These are phyloP conservation scores for Yamadazyma membranifaciens DNA, from an alignment of 1,139 yeast species.

Conservation along the genomic window DNA sequence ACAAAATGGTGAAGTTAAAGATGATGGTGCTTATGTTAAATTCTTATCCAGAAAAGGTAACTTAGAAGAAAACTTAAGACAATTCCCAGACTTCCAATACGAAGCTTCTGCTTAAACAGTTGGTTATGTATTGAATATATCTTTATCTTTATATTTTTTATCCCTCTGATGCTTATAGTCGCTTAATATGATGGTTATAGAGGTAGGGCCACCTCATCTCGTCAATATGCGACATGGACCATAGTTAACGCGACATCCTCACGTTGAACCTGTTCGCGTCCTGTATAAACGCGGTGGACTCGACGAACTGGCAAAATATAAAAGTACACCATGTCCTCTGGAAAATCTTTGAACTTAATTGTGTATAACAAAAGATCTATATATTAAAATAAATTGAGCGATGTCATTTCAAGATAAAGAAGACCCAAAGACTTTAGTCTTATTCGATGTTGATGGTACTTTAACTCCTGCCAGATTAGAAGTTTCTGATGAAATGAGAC, in stretches of 20 bases:
- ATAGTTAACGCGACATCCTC: constrained; percentile 1
- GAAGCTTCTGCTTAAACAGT: constrained; percentile 32
- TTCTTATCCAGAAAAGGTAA: constrained; percentile 97
- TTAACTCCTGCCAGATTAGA: constrained; percentile 93
- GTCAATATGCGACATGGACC: neutral
- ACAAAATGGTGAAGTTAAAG: constrained; percentile 97
- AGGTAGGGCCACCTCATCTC: too few species aligned
- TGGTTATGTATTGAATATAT: constrained; percentile 3
- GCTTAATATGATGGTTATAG: too few species aligned
- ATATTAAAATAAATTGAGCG: neutral
- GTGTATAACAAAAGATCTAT: neutral
- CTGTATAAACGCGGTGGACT: constrained; percentile 1
- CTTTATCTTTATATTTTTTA: neutral
- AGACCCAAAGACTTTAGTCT: constrained; percentile 63
- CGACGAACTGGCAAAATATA: constrained; percentile 4
- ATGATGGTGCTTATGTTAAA: constrained; percentile 99
- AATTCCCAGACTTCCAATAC: constrained; percentile 90
- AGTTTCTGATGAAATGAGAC: constrained; percentile 77
- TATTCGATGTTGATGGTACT: constrained; percentile 98
- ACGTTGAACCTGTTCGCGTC: neutral
- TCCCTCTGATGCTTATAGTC: too few species aligned
- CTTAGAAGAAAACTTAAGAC: constrained; percentile 85
- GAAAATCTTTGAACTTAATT: neutral
- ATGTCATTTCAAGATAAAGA: constrained; percentile 57
- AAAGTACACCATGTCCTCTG: constrained; percentile 2